phyloP scores from a whole-genome alignment of 352 stramenopile species.

The Pythium rhizo-oryzae region DNA sequence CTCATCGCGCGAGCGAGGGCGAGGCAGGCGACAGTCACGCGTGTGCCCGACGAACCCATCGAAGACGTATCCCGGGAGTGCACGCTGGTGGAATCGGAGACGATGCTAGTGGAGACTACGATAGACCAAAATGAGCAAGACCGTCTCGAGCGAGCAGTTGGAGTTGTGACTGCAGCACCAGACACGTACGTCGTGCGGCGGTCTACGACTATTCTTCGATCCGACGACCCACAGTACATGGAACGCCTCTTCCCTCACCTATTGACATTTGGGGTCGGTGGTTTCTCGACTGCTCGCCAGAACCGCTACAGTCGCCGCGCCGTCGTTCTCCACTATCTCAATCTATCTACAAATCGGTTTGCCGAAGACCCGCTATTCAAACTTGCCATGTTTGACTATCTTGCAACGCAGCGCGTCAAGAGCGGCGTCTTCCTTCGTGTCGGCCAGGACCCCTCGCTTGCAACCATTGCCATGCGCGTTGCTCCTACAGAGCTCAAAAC shows the following conservation, averaged over 20 bases:
- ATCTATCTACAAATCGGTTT: conserved; percentile 3
- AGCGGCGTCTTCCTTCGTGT: background rate
- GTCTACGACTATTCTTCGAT: background rate
- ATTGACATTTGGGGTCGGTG: background rate
- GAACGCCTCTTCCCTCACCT: background rate
- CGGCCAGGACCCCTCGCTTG: background rate
- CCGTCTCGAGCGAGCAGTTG: background rate
- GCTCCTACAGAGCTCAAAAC: background rate
- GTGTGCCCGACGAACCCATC: background rate
- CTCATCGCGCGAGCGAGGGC: background rate
- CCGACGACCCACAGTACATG: background rate
- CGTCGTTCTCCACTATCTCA: conserved; percentile 6
- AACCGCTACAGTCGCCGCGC: background rate
- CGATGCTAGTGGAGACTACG: background rate
- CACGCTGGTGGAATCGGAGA: background rate
- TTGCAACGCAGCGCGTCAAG: background rate
- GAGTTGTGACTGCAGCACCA: too few species aligned
- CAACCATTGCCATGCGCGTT: background rate
- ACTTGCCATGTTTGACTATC: background rate
- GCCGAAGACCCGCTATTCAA: conserved; percentile 4
- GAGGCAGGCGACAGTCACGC: background rate
- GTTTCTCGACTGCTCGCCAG: background rate
- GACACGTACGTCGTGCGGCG: background rate
- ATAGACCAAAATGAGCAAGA: background rate
- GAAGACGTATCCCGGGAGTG: background rate